Base-by-base conservation (phyloP, 306 rosid species). In the Hylodesmum podocarpum region DNA sequence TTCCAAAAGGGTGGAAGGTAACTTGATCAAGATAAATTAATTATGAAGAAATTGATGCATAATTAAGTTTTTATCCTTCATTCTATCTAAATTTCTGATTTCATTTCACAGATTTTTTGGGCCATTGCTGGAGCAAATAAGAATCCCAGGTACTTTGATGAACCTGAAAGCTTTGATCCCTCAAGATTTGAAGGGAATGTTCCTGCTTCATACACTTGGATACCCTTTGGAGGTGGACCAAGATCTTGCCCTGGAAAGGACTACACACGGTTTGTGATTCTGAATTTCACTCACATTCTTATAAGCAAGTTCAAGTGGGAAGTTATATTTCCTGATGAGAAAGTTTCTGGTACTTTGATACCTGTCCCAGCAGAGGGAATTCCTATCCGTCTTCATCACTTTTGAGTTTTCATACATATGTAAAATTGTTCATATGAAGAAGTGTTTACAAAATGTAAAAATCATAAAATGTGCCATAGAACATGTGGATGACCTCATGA, bases 1-100 rank as follows among this genome's bases (percentile, higher is more conserved):
- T 85, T 79, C 88, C 88, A 67, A 85, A 85, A 46, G 88, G 88
- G 0, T 85, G 86, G 84, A 79, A 85, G 88, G 88, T 85, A 73
- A 14, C 36, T 14, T 53, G 6, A 46, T 64, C 22, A 33, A 13
- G 10, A 53, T n/a, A 66, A 5, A 66, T 41, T 12, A 18, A 11
- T 4, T n/a, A n/a, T n/a, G n/a, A 15, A 6, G n/a, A 61, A 22
- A 70, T 13, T n/a, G 4, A 78, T 37, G 10, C 3, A 44, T 15
- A 15, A n/a, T n/a, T n/a, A n/a, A n/a, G n/a, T n/a, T n/a, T n/a
- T n/a, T n/a, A n/a, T n/a, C n/a, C n/a, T n/a, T n/a, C n/a, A n/a
- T n/a, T n/a, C n/a, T n/a, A n/a, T n/a, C n/a, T n/a, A n/a, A n/a
- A n/a, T n/a, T n/a, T n/a, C n/a, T n/a, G n/a, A n/a, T n/a, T n/a